These are phyloP conservation scores for Populus hybrid DNA, from an alignment of 441 rosid species.

Conservation along the genomic window DNA sequence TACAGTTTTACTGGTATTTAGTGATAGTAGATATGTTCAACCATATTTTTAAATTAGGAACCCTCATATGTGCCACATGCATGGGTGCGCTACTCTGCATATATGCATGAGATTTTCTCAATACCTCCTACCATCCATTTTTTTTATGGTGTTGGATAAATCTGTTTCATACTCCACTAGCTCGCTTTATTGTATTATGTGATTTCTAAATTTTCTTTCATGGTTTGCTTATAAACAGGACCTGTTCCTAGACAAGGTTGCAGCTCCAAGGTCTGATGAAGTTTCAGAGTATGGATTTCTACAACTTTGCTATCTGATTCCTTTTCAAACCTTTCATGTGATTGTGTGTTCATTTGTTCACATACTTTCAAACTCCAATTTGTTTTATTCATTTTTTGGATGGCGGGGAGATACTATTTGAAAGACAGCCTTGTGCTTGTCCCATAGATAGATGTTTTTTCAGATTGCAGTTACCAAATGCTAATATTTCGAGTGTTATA, in stretches of 20 bases:
- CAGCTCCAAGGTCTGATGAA: constrained; percentile 39
- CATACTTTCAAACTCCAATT: neutral
- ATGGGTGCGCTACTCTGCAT: neutral
- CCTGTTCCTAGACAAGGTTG: constrained; percentile 58
- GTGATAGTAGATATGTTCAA: neutral
- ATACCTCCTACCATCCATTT: neutral
- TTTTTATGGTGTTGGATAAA: neutral
- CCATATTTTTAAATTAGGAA: neutral
- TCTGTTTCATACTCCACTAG: neutral
- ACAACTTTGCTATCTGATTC: neutral
- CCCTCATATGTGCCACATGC: neutral
- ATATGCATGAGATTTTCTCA: neutral
- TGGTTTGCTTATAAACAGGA: constrained; percentile 52
- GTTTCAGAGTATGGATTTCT: constrained; percentile 47
- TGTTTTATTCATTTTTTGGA: neutral
- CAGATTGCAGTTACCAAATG: neutral
- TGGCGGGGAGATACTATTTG: neutral
- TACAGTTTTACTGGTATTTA: neutral
- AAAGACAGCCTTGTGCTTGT: neutral
- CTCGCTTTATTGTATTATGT: neutral
- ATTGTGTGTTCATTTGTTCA: neutral
- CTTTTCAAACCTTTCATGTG: neutral
- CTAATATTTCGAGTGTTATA: neutral
- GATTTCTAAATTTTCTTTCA: neutral
- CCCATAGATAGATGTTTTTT: neutral